Conservation (phyloP, 2,329 filamentous ascomycete species). For the Boeremia exigua region DNA sequence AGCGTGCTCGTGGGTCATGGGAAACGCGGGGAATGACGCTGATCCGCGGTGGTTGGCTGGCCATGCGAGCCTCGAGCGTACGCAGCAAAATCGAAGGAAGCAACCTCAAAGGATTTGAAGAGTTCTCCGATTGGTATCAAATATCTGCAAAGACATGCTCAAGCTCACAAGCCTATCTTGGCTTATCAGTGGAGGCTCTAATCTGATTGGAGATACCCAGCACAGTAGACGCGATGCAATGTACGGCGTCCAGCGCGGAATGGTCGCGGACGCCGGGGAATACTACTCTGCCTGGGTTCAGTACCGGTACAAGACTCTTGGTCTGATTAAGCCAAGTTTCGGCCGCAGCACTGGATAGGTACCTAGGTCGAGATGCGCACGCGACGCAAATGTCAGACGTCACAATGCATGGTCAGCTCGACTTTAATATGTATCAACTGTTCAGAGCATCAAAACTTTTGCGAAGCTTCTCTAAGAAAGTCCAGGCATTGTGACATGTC, state of each 20-base stretch:
- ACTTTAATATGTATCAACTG: constrained; percentile 26
- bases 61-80: background rate
- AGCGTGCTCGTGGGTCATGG: constrained; percentile 5
- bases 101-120: constrained; percentile 1
- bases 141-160: constrained; percentile 4
- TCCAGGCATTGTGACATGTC: constrained; percentile 45
- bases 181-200: constrained; percentile 9
- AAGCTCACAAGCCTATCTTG: constrained; percentile 4
- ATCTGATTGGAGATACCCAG: constrained; percentile 4
- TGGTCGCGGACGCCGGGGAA: background rate
- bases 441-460: constrained; percentile 36
- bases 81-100: background rate
- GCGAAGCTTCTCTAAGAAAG: constrained; percentile 21
- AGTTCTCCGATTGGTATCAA: constrained; percentile 1
- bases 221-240: background rate
- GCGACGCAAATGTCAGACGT: background rate
- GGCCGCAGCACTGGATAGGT: background rate
- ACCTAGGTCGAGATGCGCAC: background rate
- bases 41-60: background rate
- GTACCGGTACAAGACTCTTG: constrained; percentile 1
- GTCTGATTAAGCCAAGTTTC: background rate
- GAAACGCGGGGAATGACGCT: constrained; percentile 9
- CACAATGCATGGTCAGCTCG: background rate
- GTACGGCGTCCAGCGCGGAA: constrained; percentile 1
- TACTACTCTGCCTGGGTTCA: background rate